Evolutionary conservation across 768 basidiomycete species (phyloP), one percentile per base, ranked within the genome.

Genomic region (Calocybe indica): DNA sequence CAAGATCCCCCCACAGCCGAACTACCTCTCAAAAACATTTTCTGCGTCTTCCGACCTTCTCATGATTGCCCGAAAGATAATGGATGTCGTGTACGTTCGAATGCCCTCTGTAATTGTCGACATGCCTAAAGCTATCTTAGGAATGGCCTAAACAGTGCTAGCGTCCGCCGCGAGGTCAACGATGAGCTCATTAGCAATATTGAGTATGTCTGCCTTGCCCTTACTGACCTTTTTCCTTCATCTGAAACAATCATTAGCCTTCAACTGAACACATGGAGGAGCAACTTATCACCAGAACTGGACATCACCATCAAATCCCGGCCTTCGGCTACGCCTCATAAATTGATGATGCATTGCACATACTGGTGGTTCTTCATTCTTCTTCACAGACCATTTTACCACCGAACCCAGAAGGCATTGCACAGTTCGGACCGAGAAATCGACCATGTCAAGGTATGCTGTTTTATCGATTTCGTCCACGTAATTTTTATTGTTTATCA

Each of bases 331-430:
- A 73, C 74, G 0, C 78, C 79, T 0, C 79, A 82, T 48, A 66
- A 75, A 28, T 61, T 82, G 29, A 76, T 76, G 70, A 64, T 82
- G 49, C 79, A 83, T 51, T 63, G 76, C 29, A 66, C 73, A 7
- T 80, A 78, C 56, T 76, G 77, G 71, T 82, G 79, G 75, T 61
- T 75, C 12, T 73, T 76, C 52, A 79, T 84, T 32, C 70, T 84
- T 12, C 71, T 84, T 0, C 79, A 83, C 50, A 70, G 82, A 2
- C 80, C 80, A 0, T 79, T 66, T 67, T 79, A 69, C 60, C 72
- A 62, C 52, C 74, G 65, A 51, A 63, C 67, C 56, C 51, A 69
- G 46, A 63, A 71, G 50, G 61, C 62, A 50, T 62, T 63, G 51
- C 62, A 66, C 54, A 64, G 51, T 49, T 64, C 59, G 9, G 71